Percentiles rank a stretch among this genome's conserved stretches.
phyloP scores from a whole-genome alignment of 2,329 filamentous ascomycete species.

The Sporothrix humicola region DNA sequence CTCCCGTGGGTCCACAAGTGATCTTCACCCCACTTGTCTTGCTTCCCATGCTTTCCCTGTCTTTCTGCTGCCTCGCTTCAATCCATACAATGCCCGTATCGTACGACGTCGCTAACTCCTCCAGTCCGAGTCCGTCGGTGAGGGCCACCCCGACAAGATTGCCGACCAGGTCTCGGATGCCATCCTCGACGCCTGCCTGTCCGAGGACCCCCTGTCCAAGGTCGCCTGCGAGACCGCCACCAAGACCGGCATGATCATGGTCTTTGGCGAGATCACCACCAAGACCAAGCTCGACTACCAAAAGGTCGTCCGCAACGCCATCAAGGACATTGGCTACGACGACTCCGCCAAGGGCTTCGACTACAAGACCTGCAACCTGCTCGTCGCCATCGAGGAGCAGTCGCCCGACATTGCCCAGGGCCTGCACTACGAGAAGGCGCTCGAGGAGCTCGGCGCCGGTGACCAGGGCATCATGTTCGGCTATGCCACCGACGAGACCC shows the following conservation, averaged over 20 bases:
- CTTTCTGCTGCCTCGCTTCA: neutral
- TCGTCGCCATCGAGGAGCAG: constrained; percentile 99
- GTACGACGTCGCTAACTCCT: constrained; percentile 21
- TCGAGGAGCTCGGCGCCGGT: constrained; percentile 97
- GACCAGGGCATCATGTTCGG: constrained; percentile 99
- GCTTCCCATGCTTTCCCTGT: neutral
- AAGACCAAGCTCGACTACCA: constrained; percentile 97
- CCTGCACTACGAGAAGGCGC: constrained; percentile 95
- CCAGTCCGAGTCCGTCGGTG: constrained; percentile 84
- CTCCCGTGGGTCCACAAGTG: neutral
- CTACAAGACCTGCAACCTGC: constrained; percentile 99
- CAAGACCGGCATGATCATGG: constrained; percentile 99
- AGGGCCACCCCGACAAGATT: constrained; percentile 96
- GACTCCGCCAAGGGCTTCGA: constrained; percentile 97
- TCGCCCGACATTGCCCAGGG: constrained; percentile 98
- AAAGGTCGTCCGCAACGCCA: constrained; percentile 89
- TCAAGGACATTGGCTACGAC: constrained; percentile 99
- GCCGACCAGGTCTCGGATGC: constrained; percentile 98
- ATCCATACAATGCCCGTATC: neutral
- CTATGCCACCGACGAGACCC: constrained; percentile 98
- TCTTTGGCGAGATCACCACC: constrained; percentile 98
- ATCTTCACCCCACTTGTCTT: neutral
- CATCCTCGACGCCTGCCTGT: constrained; percentile 95
- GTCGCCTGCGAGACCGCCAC: constrained; percentile 98
- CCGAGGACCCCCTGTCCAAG: constrained; percentile 95